Evolutionary conservation across 768 basidiomycete genomes (phyloP), one percentile per base, ranked within the genome.

Genomic region (Termitomyces sp.): DNA sequence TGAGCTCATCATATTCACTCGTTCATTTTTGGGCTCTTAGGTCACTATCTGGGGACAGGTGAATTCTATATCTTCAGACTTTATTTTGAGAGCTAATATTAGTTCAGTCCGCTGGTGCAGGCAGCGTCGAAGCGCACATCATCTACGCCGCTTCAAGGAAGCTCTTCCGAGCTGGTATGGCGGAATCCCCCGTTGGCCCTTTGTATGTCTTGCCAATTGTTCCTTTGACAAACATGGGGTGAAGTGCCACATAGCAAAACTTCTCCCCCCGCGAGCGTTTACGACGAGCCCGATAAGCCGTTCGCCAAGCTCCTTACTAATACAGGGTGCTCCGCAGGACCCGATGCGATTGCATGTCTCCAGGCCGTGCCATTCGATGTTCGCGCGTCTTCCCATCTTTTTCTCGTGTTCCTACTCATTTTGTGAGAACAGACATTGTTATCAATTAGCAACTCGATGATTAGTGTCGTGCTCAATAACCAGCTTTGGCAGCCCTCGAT

Each of bases 401-500:
- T 42, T 53, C 18, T 6, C 28, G 3, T 20, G 1, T 6, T 13
- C 13, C 8, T 22, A 2, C 39, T 9, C 3, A 4, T 20, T 16
- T 18, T 16, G 16, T 37, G 36, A 18, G 4, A 8, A 18, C 26
- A 85, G 84, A 78, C 73, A 1, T 69, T 85, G 16, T 45, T 81
- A 57, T 73, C 75, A 54, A 76, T 77, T 48, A 79, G 75, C 39
- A 81, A 82, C 58, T 45, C 60, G 0, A 74, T 85, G 77, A 79
- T 81, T 12, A 46, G n/a, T 0, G 48, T 69, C 0, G 77, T 76
- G 1, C 66, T 85, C 33, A 84, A 85, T 51, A 15, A 56, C 0
- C 84, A 86, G 60, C 68, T 84, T 5, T 85, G 84, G 84, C 73
- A 85, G 61, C 83, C 84, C 0, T 59, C 81, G 0, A 74, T 83